These are phyloP conservation scores for Iris macrosiphon DNA, from an alignment of 106 monocot species.

Conservation along the genomic window DNA sequence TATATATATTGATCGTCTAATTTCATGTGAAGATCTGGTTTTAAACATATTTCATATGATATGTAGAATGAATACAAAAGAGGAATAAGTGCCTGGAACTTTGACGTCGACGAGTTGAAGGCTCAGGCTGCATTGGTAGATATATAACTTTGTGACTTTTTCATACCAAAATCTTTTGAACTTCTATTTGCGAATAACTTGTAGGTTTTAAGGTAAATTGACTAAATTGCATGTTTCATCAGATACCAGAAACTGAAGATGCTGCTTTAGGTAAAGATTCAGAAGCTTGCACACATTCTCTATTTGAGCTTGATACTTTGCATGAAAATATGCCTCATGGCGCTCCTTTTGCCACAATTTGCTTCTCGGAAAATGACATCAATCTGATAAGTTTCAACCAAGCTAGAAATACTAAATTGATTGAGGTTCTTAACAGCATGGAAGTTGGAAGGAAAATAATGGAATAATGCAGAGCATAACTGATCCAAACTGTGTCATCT, in stretches of 20 bases:
- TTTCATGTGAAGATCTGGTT: not conserved
- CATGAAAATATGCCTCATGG: conserved; percentile 21
- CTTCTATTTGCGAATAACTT: not conserved
- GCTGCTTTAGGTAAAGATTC: conserved; percentile 12
- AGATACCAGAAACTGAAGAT: conserved; percentile 31
- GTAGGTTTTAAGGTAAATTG: too few species aligned
- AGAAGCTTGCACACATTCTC: conserved; percentile 17
- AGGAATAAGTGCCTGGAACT: conserved; percentile 82
- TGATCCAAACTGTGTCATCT: conserved; percentile 7
- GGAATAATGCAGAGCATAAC: conserved; percentile 3
- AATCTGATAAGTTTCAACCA: conserved; percentile 11
- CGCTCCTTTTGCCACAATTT: conserved; percentile 3
- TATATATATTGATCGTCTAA: too few species aligned
- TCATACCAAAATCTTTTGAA: not conserved
- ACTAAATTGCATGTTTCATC: not conserved
- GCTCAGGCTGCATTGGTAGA: conserved; percentile 61
- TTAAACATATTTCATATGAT: too few species aligned
- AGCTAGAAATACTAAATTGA: not conserved
- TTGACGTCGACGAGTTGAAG: conserved; percentile 68
- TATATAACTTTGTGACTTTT: not conserved
- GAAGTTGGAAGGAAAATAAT: conserved; percentile 15
- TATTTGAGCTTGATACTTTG: conserved; percentile 33
- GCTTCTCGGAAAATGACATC: conserved; percentile 7
- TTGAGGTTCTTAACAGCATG: not conserved
- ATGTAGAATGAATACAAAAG: conserved; percentile 65